Evolutionary conservation across 495 filamentous ascomycete species (phyloP).

Genomic region (Penicillium tannophilum): DNA sequence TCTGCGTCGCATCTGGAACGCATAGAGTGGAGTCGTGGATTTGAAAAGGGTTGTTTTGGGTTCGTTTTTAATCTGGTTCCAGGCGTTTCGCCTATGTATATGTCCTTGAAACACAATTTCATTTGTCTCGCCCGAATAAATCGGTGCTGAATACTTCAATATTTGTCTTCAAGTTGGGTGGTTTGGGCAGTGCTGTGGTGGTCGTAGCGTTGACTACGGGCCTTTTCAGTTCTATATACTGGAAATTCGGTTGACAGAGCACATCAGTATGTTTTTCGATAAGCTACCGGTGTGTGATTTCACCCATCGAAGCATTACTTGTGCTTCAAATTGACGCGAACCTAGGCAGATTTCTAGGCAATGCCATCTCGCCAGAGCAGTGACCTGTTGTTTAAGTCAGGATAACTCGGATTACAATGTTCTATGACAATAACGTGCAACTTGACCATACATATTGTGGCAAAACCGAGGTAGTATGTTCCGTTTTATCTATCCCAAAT

Average conservation of each 20-base stretch:
- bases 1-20: conserved; percentile 82
- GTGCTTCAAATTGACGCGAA: too few relatives aligned
- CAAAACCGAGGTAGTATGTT: not conserved
- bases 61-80: conserved; percentile 33
- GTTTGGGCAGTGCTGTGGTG: not conserved
- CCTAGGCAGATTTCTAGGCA: too few relatives aligned
- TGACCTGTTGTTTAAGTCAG: too few relatives aligned
- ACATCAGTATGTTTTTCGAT: too few relatives aligned
- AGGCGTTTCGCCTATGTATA: conserved; percentile 47
- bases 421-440: too few relatives aligned
- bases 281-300: too few relatives aligned
- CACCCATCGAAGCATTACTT: too few relatives aligned
- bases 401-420: too few relatives aligned
- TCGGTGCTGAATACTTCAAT: conserved; percentile 24
- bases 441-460: too few relatives aligned
- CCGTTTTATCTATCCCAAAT: conserved; percentile 13
- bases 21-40: conserved; percentile 40
- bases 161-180: conserved; percentile 12
- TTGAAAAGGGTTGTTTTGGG: conserved; percentile 31
- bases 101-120: conserved; percentile 29
- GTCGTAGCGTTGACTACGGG: not conserved
- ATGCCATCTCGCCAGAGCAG: too few relatives aligned
- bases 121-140: conserved; percentile 30
- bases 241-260: too few relatives aligned
- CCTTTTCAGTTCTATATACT: too few relatives aligned